Evolutionary conservation across 768 basidiomycete genomes (phyloP).

Genomic region (Rhodotorula babjevae): DNA sequence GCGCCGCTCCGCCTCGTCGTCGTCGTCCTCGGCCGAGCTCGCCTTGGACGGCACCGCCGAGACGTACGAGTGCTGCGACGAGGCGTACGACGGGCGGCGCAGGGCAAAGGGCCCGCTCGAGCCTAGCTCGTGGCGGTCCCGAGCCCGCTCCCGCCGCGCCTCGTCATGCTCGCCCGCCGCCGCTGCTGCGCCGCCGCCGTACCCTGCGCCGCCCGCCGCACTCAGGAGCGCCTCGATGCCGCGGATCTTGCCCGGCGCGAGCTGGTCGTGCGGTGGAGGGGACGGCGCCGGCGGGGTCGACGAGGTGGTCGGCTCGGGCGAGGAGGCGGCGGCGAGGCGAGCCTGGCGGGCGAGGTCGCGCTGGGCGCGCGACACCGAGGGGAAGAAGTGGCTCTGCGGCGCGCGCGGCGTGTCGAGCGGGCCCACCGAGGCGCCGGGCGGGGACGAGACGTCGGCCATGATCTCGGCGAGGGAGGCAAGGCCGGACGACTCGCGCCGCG

Average conservation of each 20-base stretch:
- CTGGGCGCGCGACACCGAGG: constrained; percentile 11
- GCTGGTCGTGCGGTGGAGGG: background rate
- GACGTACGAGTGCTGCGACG: too few relatives aligned
- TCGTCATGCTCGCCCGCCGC: background rate
- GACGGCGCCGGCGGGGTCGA: background rate
- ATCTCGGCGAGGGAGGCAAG: constrained; percentile 1
- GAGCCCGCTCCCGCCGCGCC: background rate
- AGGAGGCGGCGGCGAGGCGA: background rate
- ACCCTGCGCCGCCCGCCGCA: background rate
- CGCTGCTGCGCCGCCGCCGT: too few relatives aligned
- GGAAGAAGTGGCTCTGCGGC: constrained; percentile 17
- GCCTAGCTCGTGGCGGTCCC: background rate
- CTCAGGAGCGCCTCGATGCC: background rate
- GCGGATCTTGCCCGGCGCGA: background rate
- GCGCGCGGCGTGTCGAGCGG: background rate
- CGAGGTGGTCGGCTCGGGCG: background rate
- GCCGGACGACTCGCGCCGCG: background rate
- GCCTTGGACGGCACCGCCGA: too few relatives aligned
- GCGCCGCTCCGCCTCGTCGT: background rate
- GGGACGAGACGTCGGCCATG: background rate
- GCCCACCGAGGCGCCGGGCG: background rate
- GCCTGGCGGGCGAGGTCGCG: constrained; percentile 11
- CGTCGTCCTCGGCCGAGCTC: background rate
- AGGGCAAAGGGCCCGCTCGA: background rate
- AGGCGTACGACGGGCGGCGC: background rate